Evolutionary conservation across 257 asterid genomes (phyloP), one percentile per base, ranked within the genome.

Genomic region (Forsythia suspensa): DNA sequence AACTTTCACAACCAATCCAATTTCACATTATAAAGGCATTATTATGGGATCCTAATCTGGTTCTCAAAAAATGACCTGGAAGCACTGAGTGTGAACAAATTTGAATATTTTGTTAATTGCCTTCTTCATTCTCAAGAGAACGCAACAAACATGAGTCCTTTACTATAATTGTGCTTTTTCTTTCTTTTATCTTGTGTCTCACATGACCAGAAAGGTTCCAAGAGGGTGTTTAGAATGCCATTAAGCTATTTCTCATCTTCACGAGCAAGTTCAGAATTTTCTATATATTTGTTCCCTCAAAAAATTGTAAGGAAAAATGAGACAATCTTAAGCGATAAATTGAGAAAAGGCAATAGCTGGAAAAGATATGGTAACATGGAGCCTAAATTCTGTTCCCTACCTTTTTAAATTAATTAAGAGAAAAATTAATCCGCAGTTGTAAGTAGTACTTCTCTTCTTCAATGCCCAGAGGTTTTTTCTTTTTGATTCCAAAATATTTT

Each of bases 261-360:
- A 6, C 18, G 15, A 59, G 65, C 57, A 38, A 24, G 73, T 71
- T 41, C 71, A 36, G 43, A 34, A 11, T 10, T 8, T 63, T 73
- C 16, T 37, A 52, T 52, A 16, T 24, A 11, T 36, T 42, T 5
- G 65, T 59, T 61, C 44, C 73, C 13, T 72, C 34, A 52, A 8
- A 16, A 24, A 73, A 39, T 24, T 68, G 48, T 9, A 9, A 39
- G 34, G 20, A 20, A 37, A 55, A 63, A 51, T 68, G 41, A 71
- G 48, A n/a, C 24, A 24, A 76, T 65, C 63, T 38, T 42, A 79
- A 79, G 24, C 57, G 6, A 20, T 63, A 81, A 51, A 76, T 44
- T 72, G 42, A 13, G 39, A 36, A 71, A 59, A 65, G 12, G 41
- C 3, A 0, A 43, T n/a, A 3, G 75, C 13, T 13, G 67, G 73